These are phyloP conservation scores for Oryza rufipogon DNA, from an alignment of 176 grass and related monocot species.

Conservation along the genomic window DNA sequence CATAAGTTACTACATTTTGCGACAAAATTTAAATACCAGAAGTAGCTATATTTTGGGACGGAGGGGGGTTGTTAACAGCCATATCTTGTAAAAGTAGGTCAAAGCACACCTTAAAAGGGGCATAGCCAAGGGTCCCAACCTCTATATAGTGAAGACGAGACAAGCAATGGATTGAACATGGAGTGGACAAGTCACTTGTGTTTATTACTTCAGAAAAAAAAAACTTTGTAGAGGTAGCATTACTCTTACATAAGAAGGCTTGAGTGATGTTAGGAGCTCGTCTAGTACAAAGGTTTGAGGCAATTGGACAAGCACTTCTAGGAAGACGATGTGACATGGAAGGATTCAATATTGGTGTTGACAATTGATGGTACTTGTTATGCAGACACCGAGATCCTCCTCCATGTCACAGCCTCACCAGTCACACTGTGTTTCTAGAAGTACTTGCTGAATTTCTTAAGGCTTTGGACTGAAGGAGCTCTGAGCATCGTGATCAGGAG, in stretches of 20 bases:
- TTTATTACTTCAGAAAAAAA: background rate
- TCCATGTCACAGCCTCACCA: no score
- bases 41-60: no score
- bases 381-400: no score
- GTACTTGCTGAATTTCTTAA: no score
- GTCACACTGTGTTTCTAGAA: no score
- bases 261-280: background rate
- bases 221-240: background rate
- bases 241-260: background rate
- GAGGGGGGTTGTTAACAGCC: background rate
- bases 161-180: background rate
- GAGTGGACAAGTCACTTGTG: background rate
- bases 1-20: no score
- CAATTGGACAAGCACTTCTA: background rate
- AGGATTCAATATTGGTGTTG: no score
- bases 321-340: background rate
- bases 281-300: background rate
- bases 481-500: no score
- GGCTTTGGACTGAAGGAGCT: no score
- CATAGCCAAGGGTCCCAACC: background rate
- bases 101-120: background rate
- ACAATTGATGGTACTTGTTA: no score
- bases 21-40: no score
- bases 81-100: background rate
- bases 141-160: background rate